Percentiles rank a stretch among this genome's conserved stretches.
phyloP scores from a whole-genome alignment of 2,329 filamentous ascomycete species.

The Endocalyx cinctus region DNA sequence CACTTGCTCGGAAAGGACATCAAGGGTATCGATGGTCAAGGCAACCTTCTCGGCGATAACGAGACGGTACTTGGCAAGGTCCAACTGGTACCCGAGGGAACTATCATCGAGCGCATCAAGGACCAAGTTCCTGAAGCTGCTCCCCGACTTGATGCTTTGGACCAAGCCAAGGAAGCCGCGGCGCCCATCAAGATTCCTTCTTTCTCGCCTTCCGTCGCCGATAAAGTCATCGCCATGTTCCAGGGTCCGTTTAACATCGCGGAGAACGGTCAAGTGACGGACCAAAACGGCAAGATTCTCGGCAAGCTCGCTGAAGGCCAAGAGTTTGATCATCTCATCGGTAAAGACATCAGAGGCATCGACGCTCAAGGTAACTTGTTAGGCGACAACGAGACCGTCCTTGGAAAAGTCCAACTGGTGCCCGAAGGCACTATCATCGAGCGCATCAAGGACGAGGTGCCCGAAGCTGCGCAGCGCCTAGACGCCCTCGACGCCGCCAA shows the following conservation, averaged over 20 bases:
- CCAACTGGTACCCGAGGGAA: slow-evolving; percentile 41
- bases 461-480: slow-evolving; percentile 29
- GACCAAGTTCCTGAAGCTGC: slow-evolving; percentile 27
- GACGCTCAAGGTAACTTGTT: slow-evolving; percentile 60
- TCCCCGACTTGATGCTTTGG: slow-evolving; percentile 25
- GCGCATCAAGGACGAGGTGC: slow-evolving; percentile 17
- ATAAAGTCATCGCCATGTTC: slow-evolving; percentile 40
- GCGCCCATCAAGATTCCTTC: slow-evolving; percentile 34
- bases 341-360: slow-evolving; percentile 60
- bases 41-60: slow-evolving; percentile 62
- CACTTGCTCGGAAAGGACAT: slow-evolving; percentile 52
- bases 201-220: slow-evolving; percentile 35
- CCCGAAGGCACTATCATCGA: slow-evolving; percentile 33
- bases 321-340: slow-evolving; percentile 35
- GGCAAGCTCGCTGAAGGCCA: slow-evolving; percentile 32
- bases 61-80: slow-evolving; percentile 62
- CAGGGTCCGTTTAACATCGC: slow-evolving; percentile 41
- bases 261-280: slow-evolving; percentile 51
- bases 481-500: slow-evolving; percentile 36
- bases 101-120: slow-evolving; percentile 30
- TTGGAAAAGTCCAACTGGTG: slow-evolving; percentile 52
- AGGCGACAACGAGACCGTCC: slow-evolving; percentile 57
- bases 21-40: slow-evolving; percentile 62
- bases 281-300: slow-evolving; percentile 50
- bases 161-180: slow-evolving; percentile 11